phyloP scores from a whole-genome alignment of 352 stramenopile genomes.

The Globisporangium canariense region DNA sequence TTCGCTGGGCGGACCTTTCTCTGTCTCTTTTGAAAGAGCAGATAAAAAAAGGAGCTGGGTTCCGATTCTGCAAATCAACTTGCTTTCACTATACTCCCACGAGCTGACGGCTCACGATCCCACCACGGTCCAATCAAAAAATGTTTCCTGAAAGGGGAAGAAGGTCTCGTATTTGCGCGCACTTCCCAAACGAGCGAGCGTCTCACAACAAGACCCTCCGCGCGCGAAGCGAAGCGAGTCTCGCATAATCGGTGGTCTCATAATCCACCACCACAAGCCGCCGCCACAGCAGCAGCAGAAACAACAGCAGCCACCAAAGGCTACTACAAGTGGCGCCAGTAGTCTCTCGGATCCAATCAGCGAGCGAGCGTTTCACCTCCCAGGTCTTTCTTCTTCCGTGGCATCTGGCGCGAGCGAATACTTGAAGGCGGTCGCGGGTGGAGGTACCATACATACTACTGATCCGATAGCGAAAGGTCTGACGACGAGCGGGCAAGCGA shows the following conservation, averaged over 20 bases:
- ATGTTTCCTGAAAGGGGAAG: background rate
- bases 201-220: background rate
- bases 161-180: no score
- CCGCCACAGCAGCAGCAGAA: no score
- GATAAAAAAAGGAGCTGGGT: background rate
- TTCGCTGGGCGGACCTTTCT: background rate
- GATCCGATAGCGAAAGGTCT: background rate
- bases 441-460: background rate
- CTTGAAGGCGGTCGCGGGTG: constrained; percentile 2
- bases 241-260: background rate
- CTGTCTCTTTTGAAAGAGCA: background rate
- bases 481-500: background rate
- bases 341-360: background rate
- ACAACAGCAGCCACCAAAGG: background rate
- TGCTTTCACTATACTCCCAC: background rate
- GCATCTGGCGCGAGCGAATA: constrained; percentile 1
- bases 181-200: background rate
- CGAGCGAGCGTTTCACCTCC: background rate
- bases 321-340: background rate
- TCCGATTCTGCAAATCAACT: background rate
- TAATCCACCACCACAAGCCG: background rate
- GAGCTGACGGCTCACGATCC: background rate
- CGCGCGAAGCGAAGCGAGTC: background rate
- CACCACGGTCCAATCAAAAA: background rate
- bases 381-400: background rate